Evolutionary conservation across 2,329 filamentous ascomycete species (phyloP).

Genomic region (Diaporthe ilicicola): DNA sequence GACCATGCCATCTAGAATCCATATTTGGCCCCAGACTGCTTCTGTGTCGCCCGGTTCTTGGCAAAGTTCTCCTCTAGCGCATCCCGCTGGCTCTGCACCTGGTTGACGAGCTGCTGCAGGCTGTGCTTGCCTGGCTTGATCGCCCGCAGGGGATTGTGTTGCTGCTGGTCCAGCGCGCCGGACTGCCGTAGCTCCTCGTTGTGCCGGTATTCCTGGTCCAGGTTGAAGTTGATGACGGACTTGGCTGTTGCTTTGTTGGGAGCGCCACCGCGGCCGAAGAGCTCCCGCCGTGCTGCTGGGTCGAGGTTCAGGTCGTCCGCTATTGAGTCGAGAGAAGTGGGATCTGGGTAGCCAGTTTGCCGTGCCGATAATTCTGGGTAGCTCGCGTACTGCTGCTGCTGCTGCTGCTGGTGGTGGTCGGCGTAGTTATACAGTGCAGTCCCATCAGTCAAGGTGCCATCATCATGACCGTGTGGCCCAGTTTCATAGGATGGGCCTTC

Average conservation of each 20-base stretch:
- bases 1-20: constrained; percentile 68
- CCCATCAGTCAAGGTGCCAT: constrained; percentile 43
- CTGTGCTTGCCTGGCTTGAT: constrained; percentile 91
- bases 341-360: neutral
- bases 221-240: constrained; percentile 87
- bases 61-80: constrained; percentile 94
- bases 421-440: constrained; percentile 43
- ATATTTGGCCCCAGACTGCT: constrained; percentile 83
- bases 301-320: constrained; percentile 83
- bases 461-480: constrained; percentile 37
- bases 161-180: constrained; percentile 74
- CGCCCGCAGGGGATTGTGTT: constrained; percentile 83
- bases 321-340: constrained; percentile 72
- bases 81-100: constrained; percentile 82
- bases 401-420: constrained; percentile 20
- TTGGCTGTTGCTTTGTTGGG: constrained; percentile 55
- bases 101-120: constrained; percentile 85
- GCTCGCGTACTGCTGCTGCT: constrained; percentile 4
- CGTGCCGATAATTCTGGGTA: constrained; percentile 29
- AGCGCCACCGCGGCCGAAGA: constrained; percentile 76
- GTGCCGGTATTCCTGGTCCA: constrained; percentile 83
- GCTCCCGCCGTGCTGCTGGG: constrained; percentile 77
- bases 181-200: constrained; percentile 80
- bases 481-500: constrained; percentile 47
- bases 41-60: constrained; percentile 78